Conservation (phyloP, 306 rosid species). For the Citrullus mucosospermus region DNA sequence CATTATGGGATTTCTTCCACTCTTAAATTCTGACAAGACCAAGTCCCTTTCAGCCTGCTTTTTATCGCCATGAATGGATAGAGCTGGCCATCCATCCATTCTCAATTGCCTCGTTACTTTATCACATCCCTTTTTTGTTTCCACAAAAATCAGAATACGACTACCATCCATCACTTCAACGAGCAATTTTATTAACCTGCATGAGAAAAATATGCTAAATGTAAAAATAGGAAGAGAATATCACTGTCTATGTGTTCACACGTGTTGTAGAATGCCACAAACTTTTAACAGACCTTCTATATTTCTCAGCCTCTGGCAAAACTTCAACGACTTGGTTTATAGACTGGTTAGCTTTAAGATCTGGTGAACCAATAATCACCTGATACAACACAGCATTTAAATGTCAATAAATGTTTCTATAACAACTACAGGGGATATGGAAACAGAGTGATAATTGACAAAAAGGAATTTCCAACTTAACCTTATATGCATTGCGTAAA, state of each 20-base stretch:
- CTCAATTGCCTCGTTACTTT: conserved; percentile 84
- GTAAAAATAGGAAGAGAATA: conserved; percentile 10
- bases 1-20: conserved; percentile 96
- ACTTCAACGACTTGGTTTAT: conserved; percentile 83
- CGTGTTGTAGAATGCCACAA: neutral
- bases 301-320: conserved; percentile 61
- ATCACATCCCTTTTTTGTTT: conserved; percentile 92
- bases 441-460: neutral
- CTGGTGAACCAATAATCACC: conserved; percentile 75
- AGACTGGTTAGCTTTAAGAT: conserved; percentile 85
- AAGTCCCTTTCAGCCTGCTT: conserved; percentile 93
- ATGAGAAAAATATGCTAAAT: conserved; percentile 12
- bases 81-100: conserved; percentile 97
- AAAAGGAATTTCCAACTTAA: conserved; percentile 12
- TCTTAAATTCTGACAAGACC: conserved; percentile 96
- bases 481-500: conserved; percentile 76
- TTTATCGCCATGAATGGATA: conserved; percentile 97
- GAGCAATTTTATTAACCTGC: conserved; percentile 74
- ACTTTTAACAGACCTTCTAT: conserved; percentile 55
- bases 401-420: neutral
- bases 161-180: conserved; percentile 64
- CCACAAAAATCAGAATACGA: conserved; percentile 74
- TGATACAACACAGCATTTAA: conserved; percentile 12
- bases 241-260: neutral
- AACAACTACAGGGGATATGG: conserved; percentile 6